Evolutionary conservation across 2,329 filamentous ascomycete genomes (phyloP).

Genomic region (Fusarium sulawesiense): DNA sequence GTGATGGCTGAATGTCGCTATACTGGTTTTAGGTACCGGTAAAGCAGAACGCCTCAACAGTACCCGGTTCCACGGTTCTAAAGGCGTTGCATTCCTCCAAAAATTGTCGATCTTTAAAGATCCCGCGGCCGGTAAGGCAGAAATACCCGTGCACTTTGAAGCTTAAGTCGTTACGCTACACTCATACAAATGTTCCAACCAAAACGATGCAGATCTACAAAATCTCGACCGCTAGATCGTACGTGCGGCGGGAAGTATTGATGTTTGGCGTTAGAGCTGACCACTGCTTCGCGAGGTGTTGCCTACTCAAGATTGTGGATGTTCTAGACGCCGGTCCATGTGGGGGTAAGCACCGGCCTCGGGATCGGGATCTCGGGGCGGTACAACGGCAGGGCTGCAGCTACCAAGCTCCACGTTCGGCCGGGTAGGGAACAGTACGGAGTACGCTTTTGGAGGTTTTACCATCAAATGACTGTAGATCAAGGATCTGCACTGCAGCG

Average conservation of each 20-base stretch:
- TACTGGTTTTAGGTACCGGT: neutral
- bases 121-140: neutral
- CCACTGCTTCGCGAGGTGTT: neutral
- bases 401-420: conserved; percentile 6
- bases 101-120: neutral
- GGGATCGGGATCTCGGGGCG: conserved; percentile 4
- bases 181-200: neutral
- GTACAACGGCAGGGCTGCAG: conserved; percentile 30
- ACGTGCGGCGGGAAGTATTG: neutral
- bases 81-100: conserved; percentile 4
- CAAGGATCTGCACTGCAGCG: neutral
- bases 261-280: neutral
- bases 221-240: neutral
- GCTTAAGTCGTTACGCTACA: neutral
- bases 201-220: neutral
- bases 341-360: conserved; percentile 5
- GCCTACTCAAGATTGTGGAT: neutral
- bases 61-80: neutral
- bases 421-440: neutral
- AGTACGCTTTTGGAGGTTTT: neutral
- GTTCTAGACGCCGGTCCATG: conserved; percentile 8
- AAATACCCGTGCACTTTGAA: neutral
- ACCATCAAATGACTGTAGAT: neutral
- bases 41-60: conserved; percentile 2
- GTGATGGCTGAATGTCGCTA: neutral